phyloP scores from a whole-genome alignment of 2,329 filamentous ascomycete genomes.

The Cladosporium phlei region DNA sequence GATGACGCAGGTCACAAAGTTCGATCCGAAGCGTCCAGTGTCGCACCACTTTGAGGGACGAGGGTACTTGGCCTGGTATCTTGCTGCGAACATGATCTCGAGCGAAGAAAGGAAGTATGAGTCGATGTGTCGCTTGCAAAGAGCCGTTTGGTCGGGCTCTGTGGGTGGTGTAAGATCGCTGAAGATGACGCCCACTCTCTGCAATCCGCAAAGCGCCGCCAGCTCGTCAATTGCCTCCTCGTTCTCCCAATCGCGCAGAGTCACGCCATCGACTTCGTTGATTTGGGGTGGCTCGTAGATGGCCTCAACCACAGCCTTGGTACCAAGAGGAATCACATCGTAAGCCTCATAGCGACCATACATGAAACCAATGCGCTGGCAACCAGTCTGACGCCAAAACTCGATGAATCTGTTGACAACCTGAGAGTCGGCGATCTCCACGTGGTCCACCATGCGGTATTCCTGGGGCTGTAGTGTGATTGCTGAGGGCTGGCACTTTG shows the following conservation, averaged over 20 bases:
- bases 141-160: constrained; percentile 71
- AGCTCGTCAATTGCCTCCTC: constrained; percentile 77
- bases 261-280: constrained; percentile 82
- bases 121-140: constrained; percentile 94
- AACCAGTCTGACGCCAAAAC: constrained; percentile 81
- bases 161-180: constrained; percentile 73
- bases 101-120: constrained; percentile 92
- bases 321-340: constrained; percentile 81
- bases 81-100: constrained; percentile 83
- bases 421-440: constrained; percentile 82
- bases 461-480: constrained; percentile 91
- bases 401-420: constrained; percentile 88
- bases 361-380: constrained; percentile 80
- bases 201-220: constrained; percentile 75
- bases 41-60: constrained; percentile 96
- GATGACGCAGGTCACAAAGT: constrained; percentile 93
- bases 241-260: constrained; percentile 77
- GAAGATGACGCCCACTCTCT: constrained; percentile 89
- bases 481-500: constrained; percentile 94
- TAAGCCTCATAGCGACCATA: constrained; percentile 92
- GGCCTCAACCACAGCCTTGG: constrained; percentile 93
- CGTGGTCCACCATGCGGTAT: constrained; percentile 96
- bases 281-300: constrained; percentile 95
- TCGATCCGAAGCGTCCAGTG: constrained; percentile 86
- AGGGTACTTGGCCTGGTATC: constrained; percentile 81